phyloP scores from a whole-genome alignment of 495 filamentous ascomycete species.

The Cudoniella acicularis region DNA sequence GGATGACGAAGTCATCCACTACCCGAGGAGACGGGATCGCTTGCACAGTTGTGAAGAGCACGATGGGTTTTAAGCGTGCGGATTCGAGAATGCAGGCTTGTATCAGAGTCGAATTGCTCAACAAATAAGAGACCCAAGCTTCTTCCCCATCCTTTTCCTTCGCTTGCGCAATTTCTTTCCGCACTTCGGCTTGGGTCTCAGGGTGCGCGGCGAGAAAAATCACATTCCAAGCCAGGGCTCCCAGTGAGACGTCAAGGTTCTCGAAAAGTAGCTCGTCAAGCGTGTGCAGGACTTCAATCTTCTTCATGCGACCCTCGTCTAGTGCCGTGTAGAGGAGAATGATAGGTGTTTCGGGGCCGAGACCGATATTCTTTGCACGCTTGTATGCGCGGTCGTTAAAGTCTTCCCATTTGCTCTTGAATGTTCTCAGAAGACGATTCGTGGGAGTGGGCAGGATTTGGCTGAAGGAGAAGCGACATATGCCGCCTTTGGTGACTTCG shows the following conservation, averaged over 20 bases:
- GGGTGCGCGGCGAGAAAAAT: neutral
- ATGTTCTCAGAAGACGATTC: neutral
- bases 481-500: neutral
- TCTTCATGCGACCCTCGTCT: neutral
- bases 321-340: neutral
- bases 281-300: neutral
- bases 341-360: neutral
- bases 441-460: neutral
- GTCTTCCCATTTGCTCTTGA: neutral
- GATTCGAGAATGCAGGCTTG: neutral
- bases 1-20: neutral
- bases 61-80: neutral
- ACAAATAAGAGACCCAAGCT: neutral
- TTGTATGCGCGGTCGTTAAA: neutral
- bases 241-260: neutral
- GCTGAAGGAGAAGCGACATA: neutral
- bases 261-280: neutral
- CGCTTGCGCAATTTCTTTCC: neutral
- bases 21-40: neutral
- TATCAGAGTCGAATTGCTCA: neutral
- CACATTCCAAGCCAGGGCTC: neutral
- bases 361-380: neutral
- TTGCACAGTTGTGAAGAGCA: neutral
- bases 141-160: neutral
- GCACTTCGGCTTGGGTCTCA: neutral